Percentiles rank a stretch among this genome's conserved stretches.
Conservation (phyloP, 2,329 filamentous ascomycete species). For the Verticillium dahliae region DNA sequence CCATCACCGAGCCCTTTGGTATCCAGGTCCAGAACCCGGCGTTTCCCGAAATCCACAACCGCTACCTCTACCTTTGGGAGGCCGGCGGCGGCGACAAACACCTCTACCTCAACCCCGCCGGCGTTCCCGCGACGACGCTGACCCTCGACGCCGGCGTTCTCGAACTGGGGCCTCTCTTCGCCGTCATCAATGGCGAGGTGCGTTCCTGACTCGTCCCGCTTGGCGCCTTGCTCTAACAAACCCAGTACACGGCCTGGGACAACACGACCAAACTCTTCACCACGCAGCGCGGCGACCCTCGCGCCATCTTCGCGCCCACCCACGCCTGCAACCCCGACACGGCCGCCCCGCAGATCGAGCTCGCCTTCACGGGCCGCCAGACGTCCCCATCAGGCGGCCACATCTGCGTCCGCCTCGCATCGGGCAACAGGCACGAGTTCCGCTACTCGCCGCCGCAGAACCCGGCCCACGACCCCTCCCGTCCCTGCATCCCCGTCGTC, state of each 20-base stretch:
- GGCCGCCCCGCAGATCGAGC: slow-evolving; percentile 28
- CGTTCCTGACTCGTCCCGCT: not conserved
- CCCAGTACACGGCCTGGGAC: slow-evolving; percentile 31
- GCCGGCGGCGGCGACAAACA: slow-evolving; percentile 32
- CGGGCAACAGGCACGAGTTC: slow-evolving; percentile 31
- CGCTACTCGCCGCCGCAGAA: slow-evolving; percentile 34
- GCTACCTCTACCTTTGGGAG: slow-evolving; percentile 25
- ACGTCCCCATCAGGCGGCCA: slow-evolving; percentile 22
- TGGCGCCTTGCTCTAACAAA: not conserved
- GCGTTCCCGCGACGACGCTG: slow-evolving; percentile 26
- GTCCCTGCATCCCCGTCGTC: slow-evolving; percentile 1
- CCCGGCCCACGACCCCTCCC: slow-evolving; percentile 7
- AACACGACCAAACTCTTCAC: slow-evolving; percentile 43
- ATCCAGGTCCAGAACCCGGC: slow-evolving; percentile 29
- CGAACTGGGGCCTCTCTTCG: slow-evolving; percentile 14
- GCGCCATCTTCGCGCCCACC: slow-evolving; percentile 30
- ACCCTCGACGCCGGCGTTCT: slow-evolving; percentile 31
- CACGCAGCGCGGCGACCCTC: slow-evolving; percentile 34
- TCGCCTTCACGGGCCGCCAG: slow-evolving; percentile 23
- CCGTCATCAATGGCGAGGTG: slow-evolving; percentile 39
- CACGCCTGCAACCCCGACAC: slow-evolving; percentile 35
- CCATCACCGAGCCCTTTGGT: slow-evolving; percentile 25
- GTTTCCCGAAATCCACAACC: slow-evolving; percentile 27
- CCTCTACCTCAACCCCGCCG: slow-evolving; percentile 30
- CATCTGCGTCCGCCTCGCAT: slow-evolving; percentile 30